Base-by-base conservation (phyloP, 192 early-diverging fungal genomes). In the Endogone sp. region DNA sequence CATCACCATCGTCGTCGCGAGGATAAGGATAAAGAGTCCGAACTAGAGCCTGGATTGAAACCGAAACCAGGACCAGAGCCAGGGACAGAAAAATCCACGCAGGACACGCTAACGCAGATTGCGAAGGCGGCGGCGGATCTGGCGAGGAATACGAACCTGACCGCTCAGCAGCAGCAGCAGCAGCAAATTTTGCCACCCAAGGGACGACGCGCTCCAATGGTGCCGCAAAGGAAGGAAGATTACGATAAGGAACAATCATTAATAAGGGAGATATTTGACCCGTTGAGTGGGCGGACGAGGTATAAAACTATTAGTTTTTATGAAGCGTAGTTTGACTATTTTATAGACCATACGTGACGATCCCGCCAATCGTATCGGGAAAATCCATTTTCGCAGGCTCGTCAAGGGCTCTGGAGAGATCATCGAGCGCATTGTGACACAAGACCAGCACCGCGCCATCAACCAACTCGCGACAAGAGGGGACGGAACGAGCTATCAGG, bases 351-450 rank as follows among this genome's bases (percentile, higher is more conserved):
- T n/a, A n/a, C n/a, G n/a, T n/a, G n/a, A n/a, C 37, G 37, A 49
- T 68, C 26, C 67, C 66, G 27, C 9, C 3, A 11, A 21, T 71
- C 6, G 31, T 60, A 6, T 0, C 62, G 24, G 30, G 56, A n/a
- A n/a, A n/a, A n/a, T n/a, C n/a, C n/a, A n/a, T n/a, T n/a, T 58
- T 24, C 26, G 30, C 56, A 85, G 83, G 58, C 57, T 80, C 22
- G 80, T 85, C 11, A 82, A 73, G 64, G 84, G 84, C 37, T 74
- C 73, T 11, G 84, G 84, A 0, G 84, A 84, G 68, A 78, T 85
- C 20, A 63, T 85, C 11, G 84, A 85, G 63, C 56, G 75, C 16
- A 83, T 85, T 11, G 84, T 85, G 20, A 68, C 74, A 27, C 65
- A 62, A 25, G 83, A 84, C 23, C 79, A 85, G 22, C 84, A 85